Conservation (phyloP, 768 basidiomycete species). For the Tylopilus vinaceipallidus region DNA sequence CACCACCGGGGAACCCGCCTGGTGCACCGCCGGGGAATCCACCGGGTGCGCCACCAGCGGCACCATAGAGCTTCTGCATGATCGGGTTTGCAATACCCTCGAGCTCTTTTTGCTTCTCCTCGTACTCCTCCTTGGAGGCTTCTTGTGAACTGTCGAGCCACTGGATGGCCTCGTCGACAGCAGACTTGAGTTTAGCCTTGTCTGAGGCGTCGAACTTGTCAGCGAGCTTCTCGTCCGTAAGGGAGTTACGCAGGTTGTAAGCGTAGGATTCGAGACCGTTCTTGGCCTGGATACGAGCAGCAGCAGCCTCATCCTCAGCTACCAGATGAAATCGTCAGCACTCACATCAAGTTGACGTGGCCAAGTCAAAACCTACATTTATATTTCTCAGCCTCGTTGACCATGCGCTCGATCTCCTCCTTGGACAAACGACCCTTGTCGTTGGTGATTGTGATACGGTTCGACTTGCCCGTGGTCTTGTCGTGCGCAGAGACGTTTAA, state of each 20-base stretch:
- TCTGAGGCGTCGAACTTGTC: slow-evolving; percentile 85
- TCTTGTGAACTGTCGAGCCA: slow-evolving; percentile 90
- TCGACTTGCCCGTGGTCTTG: slow-evolving; percentile 96
- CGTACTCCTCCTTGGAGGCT: slow-evolving; percentile 92
- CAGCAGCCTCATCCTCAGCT: slow-evolving; percentile 87
- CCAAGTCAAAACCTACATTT: slow-evolving; percentile 47
- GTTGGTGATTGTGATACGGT: slow-evolving; percentile 91
- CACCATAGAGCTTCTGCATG: slow-evolving; percentile 69
- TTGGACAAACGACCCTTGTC: slow-evolving; percentile 97
- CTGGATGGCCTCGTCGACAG: slow-evolving; percentile 78
- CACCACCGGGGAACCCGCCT: slow-evolving; percentile 55
- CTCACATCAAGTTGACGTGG: slow-evolving; percentile 7
- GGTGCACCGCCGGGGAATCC: slow-evolving; percentile 60
- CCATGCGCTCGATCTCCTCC: slow-evolving; percentile 99
- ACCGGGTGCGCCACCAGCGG: slow-evolving; percentile 43
- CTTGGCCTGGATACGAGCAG: slow-evolving; percentile 81
- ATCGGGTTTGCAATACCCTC: slow-evolving; percentile 79
- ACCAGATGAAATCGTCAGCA: slow-evolving; percentile 2
- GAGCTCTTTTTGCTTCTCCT: slow-evolving; percentile 89
- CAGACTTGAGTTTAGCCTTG: slow-evolving; percentile 78
- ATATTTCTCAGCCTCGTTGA: slow-evolving; percentile 90
- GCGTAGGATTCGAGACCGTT: slow-evolving; percentile 92
- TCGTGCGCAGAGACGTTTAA: slow-evolving; percentile 93
- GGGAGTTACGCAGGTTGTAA: slow-evolving; percentile 92
- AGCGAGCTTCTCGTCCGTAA: slow-evolving; percentile 81